Evolutionary conservation across 2,329 filamentous ascomycete genomes (phyloP).

Genomic region (Fusarium bactridioides): DNA sequence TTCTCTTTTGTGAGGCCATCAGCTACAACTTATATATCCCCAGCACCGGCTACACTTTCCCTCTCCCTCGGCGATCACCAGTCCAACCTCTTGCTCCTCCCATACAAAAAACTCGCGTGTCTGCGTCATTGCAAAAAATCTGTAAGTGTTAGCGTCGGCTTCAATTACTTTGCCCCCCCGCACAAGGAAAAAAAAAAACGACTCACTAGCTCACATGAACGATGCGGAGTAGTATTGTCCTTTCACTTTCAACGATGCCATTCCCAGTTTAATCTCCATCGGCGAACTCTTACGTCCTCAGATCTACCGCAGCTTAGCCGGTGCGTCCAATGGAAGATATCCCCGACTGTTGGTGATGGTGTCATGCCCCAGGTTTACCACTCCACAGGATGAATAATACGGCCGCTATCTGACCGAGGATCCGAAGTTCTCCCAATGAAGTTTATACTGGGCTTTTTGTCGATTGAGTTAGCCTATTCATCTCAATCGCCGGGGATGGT

Average conservation of each 20-base stretch:
- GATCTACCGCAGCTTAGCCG: conserved; percentile 19
- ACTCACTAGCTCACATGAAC: neutral
- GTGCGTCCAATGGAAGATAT: neutral
- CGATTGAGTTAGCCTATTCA: neutral
- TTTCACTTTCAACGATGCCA: neutral
- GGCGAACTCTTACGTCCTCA: neutral
- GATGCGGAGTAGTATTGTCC: conserved; percentile 6
- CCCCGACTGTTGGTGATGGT: neutral
- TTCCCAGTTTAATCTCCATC: conserved; percentile 24
- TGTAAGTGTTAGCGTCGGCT: neutral
- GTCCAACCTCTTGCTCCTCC: neutral
- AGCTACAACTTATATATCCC: conserved; percentile 20
- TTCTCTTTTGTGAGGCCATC: neutral
- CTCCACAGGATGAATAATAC: conserved; percentile 28
- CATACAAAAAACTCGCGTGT: neutral
- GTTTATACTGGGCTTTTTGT: neutral
- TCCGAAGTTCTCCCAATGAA: conserved; percentile 25
- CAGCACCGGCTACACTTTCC: neutral
- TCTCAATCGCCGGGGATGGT: neutral
- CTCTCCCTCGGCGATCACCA: neutral
- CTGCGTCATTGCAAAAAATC: conserved; percentile 27
- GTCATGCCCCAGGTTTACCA: conserved; percentile 15
- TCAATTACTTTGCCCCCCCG: neutral
- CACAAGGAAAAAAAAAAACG: neutral
- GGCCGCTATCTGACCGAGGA: conserved; percentile 35